These are phyloP conservation scores for Herpetomonas samuelpessoai DNA, from an alignment of 208 protist species.

Conservation along the genomic window DNA sequence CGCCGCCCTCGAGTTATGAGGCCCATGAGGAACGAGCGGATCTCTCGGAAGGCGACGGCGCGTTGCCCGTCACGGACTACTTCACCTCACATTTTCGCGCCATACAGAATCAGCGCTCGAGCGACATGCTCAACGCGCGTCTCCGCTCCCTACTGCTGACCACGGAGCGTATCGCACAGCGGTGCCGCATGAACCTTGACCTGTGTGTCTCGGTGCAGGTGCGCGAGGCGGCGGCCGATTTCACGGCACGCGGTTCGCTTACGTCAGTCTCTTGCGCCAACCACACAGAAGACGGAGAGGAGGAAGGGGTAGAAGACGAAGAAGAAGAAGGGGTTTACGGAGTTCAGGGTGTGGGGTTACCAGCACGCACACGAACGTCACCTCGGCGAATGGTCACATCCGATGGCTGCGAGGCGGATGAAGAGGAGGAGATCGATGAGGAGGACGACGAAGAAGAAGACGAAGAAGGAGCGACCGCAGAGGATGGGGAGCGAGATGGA, in stretches of 20 bases:
- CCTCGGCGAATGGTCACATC: no score
- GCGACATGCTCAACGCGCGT: neutral
- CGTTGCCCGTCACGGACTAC: neutral
- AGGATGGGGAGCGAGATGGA: no score
- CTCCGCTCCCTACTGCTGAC: neutral
- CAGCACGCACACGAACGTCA: no score
- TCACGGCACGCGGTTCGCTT: neutral
- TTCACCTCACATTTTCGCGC: neutral
- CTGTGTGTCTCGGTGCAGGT: slow-evolving; percentile 1
- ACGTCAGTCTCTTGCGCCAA: neutral
- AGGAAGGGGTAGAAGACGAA: no score
- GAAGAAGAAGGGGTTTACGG: no score
- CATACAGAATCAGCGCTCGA: neutral
- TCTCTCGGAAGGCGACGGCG: neutral
- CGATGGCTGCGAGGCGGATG: no score
- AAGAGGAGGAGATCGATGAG: no score
- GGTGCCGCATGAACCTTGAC: neutral
- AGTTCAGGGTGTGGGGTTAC: no score
- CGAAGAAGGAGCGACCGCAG: no score
- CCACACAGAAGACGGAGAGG: slow-evolving; percentile 1
- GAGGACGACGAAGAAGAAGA: no score
- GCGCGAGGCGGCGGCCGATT: neutral
- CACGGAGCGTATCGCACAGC: neutral
- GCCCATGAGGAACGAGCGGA: no score
- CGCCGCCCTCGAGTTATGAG: no score